These are phyloP conservation scores for Didymellaceae sp. DNA, from an alignment of 2,329 filamentous ascomycete genomes.

Conservation along the genomic window DNA sequence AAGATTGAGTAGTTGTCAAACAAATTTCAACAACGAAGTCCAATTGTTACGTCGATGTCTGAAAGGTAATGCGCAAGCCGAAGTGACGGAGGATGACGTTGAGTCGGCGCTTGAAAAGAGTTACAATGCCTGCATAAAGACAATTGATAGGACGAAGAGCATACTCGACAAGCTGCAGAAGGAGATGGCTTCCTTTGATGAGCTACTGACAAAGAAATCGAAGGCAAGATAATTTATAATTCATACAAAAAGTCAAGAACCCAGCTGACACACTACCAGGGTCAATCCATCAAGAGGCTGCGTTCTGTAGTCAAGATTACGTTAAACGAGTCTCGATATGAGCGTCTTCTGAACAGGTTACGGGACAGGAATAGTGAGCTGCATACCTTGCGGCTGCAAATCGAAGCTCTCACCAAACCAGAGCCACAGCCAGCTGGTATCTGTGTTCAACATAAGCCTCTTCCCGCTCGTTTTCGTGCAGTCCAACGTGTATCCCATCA, in stretches of 20 bases:
- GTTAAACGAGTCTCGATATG: not conserved
- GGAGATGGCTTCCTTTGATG: not conserved
- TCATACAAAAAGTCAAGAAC: not conserved
- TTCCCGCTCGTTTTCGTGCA: not conserved
- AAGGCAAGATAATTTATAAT: not conserved
- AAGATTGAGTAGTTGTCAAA: not conserved
- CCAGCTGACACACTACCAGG: too few species aligned
- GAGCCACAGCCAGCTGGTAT: not conserved
- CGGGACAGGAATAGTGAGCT: not conserved
- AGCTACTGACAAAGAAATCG: not conserved
- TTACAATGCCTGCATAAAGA: not conserved
- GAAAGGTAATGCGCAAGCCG: not conserved
- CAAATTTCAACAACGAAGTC: slow-evolving; percentile 4
- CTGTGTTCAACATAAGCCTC: not conserved
- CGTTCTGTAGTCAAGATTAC: not conserved
- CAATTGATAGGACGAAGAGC: not conserved
- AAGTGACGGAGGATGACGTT: not conserved
- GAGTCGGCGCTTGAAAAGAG: not conserved
- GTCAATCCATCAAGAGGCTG: not conserved
- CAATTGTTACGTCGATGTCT: not conserved
- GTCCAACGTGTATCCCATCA: not conserved
- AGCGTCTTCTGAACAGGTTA: not conserved
- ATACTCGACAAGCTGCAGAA: not conserved
- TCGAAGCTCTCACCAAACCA: not conserved
- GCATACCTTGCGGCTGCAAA: not conserved